A percentile compares a stretch with the other conserved stretches of the same genome.
phyloP scores from a whole-genome alignment of 371 early-diverging fungal genomes.

The Mortierella sp. region DNA sequence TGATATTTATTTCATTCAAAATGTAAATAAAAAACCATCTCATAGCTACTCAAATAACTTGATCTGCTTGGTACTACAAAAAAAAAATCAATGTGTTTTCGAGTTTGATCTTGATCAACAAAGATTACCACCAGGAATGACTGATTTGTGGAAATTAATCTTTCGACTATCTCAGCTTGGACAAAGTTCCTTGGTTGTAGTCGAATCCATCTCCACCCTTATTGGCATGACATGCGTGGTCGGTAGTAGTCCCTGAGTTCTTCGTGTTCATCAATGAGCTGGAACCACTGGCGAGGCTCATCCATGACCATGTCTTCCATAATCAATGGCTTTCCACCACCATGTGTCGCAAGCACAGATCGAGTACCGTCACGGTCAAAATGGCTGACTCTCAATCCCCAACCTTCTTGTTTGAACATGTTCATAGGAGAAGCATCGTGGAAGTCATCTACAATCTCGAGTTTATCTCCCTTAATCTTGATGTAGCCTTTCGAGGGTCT shows the following conservation, averaged over 20 bases:
- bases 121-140: no score
- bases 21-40: no score
- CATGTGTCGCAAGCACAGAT: constrained; percentile 14
- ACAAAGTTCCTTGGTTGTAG: no score
- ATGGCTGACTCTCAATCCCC: constrained; percentile 27
- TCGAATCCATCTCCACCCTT: no score
- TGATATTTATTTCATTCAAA: no score
- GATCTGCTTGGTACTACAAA: no score
- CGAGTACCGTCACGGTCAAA: background rate
- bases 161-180: no score
- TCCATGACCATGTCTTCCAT: constrained; percentile 1
- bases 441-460: constrained; percentile 18
- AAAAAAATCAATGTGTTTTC: no score
- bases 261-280: background rate
- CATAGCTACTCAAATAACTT: no score
- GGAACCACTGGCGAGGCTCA: constrained; percentile 24
- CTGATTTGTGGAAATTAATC: no score
- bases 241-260: background rate
- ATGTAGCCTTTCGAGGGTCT: constrained; percentile 22
- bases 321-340: constrained; percentile 5
- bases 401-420: constrained; percentile 28
- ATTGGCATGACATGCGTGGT: no score
- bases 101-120: no score
- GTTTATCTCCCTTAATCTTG: background rate
- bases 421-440: constrained; percentile 14